A percentile compares a stretch with the other conserved stretches of the same genome.
Conservation (phyloP, 805 yeast species). For the Priceomyces fermenticarens region DNA sequence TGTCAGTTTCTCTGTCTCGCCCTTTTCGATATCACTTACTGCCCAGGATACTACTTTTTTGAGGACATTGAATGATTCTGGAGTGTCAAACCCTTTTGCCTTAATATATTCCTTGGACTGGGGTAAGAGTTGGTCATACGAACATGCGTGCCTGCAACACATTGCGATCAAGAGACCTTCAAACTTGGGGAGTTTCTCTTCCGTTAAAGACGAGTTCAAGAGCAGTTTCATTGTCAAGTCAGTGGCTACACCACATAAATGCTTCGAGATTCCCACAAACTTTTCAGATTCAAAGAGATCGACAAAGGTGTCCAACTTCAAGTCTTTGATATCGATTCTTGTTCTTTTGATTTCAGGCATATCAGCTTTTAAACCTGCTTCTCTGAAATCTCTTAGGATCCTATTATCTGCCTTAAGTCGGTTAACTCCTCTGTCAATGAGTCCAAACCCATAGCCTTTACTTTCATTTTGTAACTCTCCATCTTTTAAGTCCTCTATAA, state of each 20-base stretch:
- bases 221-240: conserved; percentile 76
- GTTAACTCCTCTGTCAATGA: conserved; percentile 75
- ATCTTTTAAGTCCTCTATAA: conserved; percentile 18
- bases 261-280: conserved; percentile 75
- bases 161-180: conserved; percentile 76
- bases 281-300: conserved; percentile 15
- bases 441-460: conserved; percentile 43
- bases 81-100: conserved; percentile 27
- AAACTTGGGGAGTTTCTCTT: conserved; percentile 17
- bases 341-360: conserved; percentile 45
- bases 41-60: conserved; percentile 85
- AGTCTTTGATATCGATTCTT: conserved; percentile 78
- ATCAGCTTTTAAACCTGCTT: conserved; percentile 8
- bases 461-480: not conserved
- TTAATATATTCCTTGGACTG: conserved; percentile 41
- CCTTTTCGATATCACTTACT: conserved; percentile 58
- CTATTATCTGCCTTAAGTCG: conserved; percentile 77
- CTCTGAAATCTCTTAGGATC: conserved; percentile 51
- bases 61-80: conserved; percentile 43
- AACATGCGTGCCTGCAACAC: conserved; percentile 90
- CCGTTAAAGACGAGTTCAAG: conserved; percentile 30
- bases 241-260: conserved; percentile 92
- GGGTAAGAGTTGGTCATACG: conserved; percentile 52
- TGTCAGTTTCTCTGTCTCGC: conserved; percentile 18
- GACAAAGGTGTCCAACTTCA: conserved; percentile 49